phyloP scores from a whole-genome alignment of 495 filamentous ascomycete genomes.

The Haplographium delicatum region DNA sequence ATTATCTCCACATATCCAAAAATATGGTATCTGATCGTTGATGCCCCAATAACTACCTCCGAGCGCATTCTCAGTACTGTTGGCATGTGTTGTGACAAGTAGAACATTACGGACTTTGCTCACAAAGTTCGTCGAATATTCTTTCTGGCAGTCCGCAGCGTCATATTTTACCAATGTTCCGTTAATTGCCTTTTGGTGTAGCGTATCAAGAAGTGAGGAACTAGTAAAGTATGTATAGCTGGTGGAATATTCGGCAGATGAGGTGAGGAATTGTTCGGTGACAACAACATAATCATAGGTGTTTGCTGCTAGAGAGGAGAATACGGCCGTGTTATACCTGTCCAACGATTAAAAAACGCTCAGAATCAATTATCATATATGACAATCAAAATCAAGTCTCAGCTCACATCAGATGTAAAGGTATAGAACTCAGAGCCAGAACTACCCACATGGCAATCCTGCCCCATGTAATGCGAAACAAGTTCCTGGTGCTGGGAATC shows the following conservation, averaged over 20 bases:
- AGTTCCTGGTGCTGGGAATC: constrained; percentile 44
- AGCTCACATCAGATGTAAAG: constrained; percentile 27
- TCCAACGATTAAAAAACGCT: too few species aligned
- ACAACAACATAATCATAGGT: constrained; percentile 32
- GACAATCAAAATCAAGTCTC: not conserved
- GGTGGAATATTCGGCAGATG: not conserved
- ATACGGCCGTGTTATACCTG: constrained; percentile 40
- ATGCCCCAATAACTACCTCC: not conserved
- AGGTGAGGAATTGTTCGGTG: constrained; percentile 26
- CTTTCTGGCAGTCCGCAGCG: constrained; percentile 23
- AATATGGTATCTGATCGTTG: constrained; percentile 1
- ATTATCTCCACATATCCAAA: constrained; percentile 6
- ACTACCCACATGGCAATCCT: constrained; percentile 34
- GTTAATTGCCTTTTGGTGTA: constrained; percentile 19
- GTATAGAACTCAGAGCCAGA: constrained; percentile 31
- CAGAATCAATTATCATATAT: too few species aligned
- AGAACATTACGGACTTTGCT: constrained; percentile 29
- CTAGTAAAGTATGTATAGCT: not conserved
- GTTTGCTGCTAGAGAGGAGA: constrained; percentile 34
- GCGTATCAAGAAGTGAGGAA: constrained; percentile 9
- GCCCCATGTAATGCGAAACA: constrained; percentile 33
- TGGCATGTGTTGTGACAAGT: constrained; percentile 23
- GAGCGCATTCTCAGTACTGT: not conserved
- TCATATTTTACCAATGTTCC: constrained; percentile 16
- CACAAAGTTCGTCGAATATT: constrained; percentile 27